Evolutionary conservation across 2,329 filamentous ascomycete genomes (phyloP).

Genomic region (Colletotrichum ledebouriae): DNA sequence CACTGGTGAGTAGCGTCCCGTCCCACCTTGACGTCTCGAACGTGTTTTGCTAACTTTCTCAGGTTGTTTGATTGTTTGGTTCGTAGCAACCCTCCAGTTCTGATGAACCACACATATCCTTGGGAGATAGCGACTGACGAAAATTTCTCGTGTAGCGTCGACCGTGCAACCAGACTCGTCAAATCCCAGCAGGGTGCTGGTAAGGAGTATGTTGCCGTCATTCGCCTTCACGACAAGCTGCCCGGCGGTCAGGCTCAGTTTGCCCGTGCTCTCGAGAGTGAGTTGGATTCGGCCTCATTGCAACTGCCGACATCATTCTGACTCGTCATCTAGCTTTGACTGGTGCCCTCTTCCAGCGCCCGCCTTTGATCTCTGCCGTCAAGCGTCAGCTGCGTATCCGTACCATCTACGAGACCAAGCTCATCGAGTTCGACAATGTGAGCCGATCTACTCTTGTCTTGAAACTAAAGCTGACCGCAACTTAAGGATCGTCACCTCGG

Average conservation of each 20-base stretch:
- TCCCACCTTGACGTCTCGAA: constrained; percentile 85
- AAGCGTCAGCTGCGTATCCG: constrained; percentile 99
- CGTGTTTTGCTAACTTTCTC: constrained; percentile 46
- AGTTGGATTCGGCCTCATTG: constrained; percentile 18
- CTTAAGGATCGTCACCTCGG: constrained; percentile 84
- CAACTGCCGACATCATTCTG: constrained; percentile 25
- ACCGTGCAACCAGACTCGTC: constrained; percentile 95
- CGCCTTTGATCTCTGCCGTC: constrained; percentile 96
- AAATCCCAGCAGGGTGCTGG: constrained; percentile 99
- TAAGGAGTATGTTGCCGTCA: constrained; percentile 98
- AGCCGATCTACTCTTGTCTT: constrained; percentile 15
- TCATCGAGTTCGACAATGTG: constrained; percentile 93
- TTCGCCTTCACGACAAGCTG: constrained; percentile 94
- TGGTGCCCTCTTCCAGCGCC: constrained; percentile 96
- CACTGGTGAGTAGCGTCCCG: constrained; percentile 68
- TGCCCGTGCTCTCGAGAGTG: constrained; percentile 87
- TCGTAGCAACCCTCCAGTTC: constrained; percentile 18
- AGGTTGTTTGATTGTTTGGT: constrained; percentile 43
- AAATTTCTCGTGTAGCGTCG: constrained; percentile 65
- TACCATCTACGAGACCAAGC: constrained; percentile 97
- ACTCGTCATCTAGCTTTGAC: constrained; percentile 70
- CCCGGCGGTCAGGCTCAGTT: constrained; percentile 95
- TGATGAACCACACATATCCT: constrained; percentile 3
- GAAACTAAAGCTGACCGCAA: constrained; percentile 29
- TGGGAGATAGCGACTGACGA: constrained; percentile 4